Base-by-base conservation (phyloP, 2,329 filamentous ascomycete species). In the Amauroascus verrucosus region DNA sequence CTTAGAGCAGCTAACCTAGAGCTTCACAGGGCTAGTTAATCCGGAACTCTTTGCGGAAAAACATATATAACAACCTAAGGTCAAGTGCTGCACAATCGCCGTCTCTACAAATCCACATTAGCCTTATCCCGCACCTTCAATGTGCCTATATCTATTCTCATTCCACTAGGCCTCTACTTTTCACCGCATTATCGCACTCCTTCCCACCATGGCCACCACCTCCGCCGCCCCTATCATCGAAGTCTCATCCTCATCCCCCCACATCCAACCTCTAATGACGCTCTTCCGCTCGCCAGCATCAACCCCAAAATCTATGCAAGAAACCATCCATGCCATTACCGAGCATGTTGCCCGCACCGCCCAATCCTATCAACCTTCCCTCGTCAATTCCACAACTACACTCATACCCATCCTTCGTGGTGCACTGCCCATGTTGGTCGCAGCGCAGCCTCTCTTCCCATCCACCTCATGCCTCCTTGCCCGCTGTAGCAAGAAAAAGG, bases 381-480 rank as follows among this genome's bases (percentile, higher is more conserved):
- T 45, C 22, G 2, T 20, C 20, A 28, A 20, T 35, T 13, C 26
- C 26, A 26, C 48, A 28, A 38, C 33, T 13, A 51, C 48, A 11
- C 37, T 51, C 24, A 32, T 51, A 4, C 48, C 48, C 16, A 32
- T 51, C 24, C 48, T 51, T 7, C 48, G 48, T 20, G 48, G 48
- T 16, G 48, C 48, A 30, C 37, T 51, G 8, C 48, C 48, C 16
- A 51, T 51, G 48, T 28, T 51, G 11, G 33, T 41, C 18, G 48
- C 48, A 26, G 48, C 48, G 18, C 48, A 51, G 33, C 48, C 48
- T 20, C 48, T 51, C 33, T 43, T 51, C 33, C 20, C 33, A 3
- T 51, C 48, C 37, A 51, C 48, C 6, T 51, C 48, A 9, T 51
- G 48, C 48, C 37, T 51, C 35, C 48, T 51, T 16, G 48, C 33